A percentile compares a stretch with the other conserved stretches of the same genome.
phyloP scores from a whole-genome alignment of 1,284 basidiomycete genomes.

The Leccinum olivaceoglutinosum region DNA sequence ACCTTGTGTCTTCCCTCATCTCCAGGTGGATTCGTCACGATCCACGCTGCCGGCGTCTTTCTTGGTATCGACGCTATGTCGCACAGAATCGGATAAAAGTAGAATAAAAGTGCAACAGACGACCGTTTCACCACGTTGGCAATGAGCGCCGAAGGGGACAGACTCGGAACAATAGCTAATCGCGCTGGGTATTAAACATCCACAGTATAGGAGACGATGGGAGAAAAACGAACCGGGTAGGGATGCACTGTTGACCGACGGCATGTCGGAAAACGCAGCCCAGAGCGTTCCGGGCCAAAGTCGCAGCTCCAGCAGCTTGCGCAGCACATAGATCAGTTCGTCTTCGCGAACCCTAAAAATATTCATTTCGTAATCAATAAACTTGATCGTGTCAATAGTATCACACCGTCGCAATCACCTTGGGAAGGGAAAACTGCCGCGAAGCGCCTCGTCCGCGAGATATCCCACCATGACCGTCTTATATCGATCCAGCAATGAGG shows the following conservation, averaged over 20 bases:
- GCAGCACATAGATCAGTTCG: constrained; percentile 81
- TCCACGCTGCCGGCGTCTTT: constrained; percentile 65
- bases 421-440: constrained; percentile 82
- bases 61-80: constrained; percentile 70
- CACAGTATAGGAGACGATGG: not conserved
- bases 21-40: constrained; percentile 22
- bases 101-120: constrained; percentile 75
- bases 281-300: constrained; percentile 73
- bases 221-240: constrained; percentile 46
- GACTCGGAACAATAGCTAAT: constrained; percentile 39
- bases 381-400: not conserved
- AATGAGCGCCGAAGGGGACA: constrained; percentile 48
- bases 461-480: constrained; percentile 64
- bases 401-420: constrained; percentile 41
- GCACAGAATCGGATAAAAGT: constrained; percentile 74
- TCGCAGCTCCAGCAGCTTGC: constrained; percentile 64
- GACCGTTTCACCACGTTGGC: constrained; percentile 69
- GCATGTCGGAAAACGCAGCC: constrained; percentile 64
- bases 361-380: not conserved
- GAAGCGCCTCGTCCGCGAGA: constrained; percentile 75
- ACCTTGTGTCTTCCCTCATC: constrained; percentile 11
- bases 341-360: constrained; percentile 73
- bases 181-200: not conserved
- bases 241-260: constrained; percentile 46
- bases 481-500: constrained; percentile 72